These are phyloP conservation scores for Cajanus cajan DNA, from an alignment of 306 rosid species.

Conservation along the genomic window DNA sequence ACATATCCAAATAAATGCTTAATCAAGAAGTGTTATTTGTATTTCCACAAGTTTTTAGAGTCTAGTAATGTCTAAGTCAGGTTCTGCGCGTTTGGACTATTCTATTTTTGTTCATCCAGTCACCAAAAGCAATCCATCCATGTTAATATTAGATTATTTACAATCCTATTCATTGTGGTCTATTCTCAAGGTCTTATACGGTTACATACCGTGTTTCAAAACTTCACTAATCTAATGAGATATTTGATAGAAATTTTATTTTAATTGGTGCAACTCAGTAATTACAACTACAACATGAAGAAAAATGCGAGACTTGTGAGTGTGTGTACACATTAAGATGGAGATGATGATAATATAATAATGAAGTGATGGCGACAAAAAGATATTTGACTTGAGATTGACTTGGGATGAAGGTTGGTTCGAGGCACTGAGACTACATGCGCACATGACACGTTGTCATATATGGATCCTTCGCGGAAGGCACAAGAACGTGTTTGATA, in stretches of 20 bases:
- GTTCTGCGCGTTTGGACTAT: background rate
- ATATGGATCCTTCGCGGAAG: slow-evolving; percentile 17
- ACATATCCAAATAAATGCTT: background rate
- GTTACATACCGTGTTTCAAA: background rate
- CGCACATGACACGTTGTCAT: slow-evolving; percentile 13
- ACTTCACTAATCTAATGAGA: background rate
- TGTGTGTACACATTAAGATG: background rate
- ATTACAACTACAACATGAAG: background rate
- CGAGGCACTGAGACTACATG: background rate
- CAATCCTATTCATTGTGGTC: background rate
- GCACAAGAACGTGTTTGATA: background rate
- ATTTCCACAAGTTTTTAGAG: background rate
- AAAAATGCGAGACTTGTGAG: background rate
- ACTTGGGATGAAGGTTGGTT: slow-evolving; percentile 17
- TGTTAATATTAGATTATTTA: background rate
- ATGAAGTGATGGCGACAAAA: background rate
- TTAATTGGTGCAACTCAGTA: background rate
- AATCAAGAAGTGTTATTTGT: background rate
- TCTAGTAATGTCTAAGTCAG: background rate
- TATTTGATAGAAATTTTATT: background rate
- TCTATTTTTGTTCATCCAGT: background rate
- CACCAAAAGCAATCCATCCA: background rate
- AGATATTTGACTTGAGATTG: slow-evolving; percentile 25
- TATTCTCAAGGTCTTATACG: background rate
- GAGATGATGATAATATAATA: background rate